Evolutionary conservation across 164 flowering plant species (phyloP), one percentile per base, ranked within the genome.

Genomic region (Houttuynia cordata): DNA sequence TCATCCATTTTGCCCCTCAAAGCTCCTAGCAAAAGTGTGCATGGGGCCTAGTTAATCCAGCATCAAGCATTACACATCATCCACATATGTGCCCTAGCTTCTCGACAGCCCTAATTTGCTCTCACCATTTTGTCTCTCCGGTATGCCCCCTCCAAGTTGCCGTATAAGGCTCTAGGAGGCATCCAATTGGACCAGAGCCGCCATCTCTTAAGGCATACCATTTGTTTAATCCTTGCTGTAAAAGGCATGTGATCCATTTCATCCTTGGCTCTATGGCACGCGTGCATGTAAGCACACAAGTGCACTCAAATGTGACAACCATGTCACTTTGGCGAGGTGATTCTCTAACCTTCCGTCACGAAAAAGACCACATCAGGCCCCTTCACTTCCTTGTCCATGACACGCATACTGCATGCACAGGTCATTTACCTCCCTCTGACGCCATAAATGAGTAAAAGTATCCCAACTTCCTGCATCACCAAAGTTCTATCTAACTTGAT

Each of bases 1-100:
- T 23, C 52, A 56, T 63, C 54, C 14, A 45, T 45, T 17, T 45
- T 12, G 30, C 54, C 57, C 34, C 24, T 21, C 47, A 9, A 66
- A 41, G 64, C 53, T 60, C 63, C 79, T 73, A 72, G 75, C 80
- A 76, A 62, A n/a, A 70, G 71, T 71, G 54, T 64, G 70, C 51
- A 23, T 10, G 72, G 75, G 20, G 77, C 75, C n/a, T n/a, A n/a
- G n/a, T n/a, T 68, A 66, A 73, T 67, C 69, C 74, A 73, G 74
- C 79, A 42, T 50, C 52, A 24, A 40, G 37, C 59, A 22, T 55
- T 77, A 82, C 71, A 66, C 73, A 82, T 81, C 59, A 73, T n/a
- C 61, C 51, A 23, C 58, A 22, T 56, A 15, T 59, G 41, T 45
- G 8, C 60, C 53, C 40, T 22, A 39, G 3, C 30, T 57, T 56